Evolutionary conservation across 106 monocot species (phyloP), one percentile per base, ranked within the genome.

Genomic region (Xerophyta viscosa): DNA sequence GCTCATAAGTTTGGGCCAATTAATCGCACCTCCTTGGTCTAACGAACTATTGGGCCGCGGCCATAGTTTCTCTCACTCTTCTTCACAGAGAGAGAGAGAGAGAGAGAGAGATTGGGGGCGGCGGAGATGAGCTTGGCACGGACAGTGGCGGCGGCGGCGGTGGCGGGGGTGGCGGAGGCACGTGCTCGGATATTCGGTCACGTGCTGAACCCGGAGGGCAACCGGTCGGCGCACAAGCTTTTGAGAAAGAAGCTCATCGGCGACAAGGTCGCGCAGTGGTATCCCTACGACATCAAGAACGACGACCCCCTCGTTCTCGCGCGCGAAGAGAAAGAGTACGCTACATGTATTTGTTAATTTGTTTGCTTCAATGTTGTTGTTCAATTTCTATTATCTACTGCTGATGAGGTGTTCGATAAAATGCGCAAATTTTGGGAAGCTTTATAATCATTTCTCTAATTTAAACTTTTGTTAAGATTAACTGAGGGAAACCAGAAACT

Each of bases 181-280:
- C 69, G 92, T 8, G 92, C 92, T 50, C 46, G 73, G 46, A 88
- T 94, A 20, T 94, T 94, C 55, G 93, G 88, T 2, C 88, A 94
- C 70, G 72, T 88, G 55, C 71, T 94, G 46, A 94, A 94, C 50
- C 88, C 88, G 12, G 49, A 58, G 50, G 88, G 88, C 18, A 77
- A 70, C 65, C 71, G 88, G 12, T 81, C 93, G 49, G 48, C 81
- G 36, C 80, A 78, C 71, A 88, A 88, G 84, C 70, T 94, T 27
- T 75, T 94, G 17, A 61, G 93, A 29, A 84, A 88, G 76, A 94
- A 88, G 70, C 56, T 94, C 20, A 77, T 93, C 63, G 93, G 87
- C 17, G 77, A 84, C 0, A 65, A 88, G 64, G 71, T 93, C 3
- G 87, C 84, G 0, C 63, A 77, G 47, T 89, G 83, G 83, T 93